Percentiles rank a stretch among this genome's conserved stretches.
phyloP scores from a whole-genome alignment of 495 filamentous ascomycete genomes.

The Penicillium dipodomyicola region DNA sequence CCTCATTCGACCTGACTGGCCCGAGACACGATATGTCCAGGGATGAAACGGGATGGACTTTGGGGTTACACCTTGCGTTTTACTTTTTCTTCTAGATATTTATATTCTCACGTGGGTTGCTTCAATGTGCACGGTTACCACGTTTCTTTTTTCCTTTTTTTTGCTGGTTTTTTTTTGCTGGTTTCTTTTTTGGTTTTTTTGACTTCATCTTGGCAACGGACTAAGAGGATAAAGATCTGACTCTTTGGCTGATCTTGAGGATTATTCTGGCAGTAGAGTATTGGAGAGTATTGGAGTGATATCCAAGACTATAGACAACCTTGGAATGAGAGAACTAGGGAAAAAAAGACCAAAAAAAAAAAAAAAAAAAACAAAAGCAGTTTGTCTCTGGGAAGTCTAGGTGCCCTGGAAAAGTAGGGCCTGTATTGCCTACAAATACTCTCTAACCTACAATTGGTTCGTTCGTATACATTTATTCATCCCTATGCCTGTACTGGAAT shows the following conservation, averaged over 20 bases:
- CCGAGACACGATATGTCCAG: slow-evolving; percentile 20
- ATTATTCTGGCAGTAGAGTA: not conserved
- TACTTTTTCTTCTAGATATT: slow-evolving; percentile 8
- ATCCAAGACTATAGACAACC: not conserved
- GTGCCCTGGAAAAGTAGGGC: not conserved
- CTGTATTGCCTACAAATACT: slow-evolving; percentile 18
- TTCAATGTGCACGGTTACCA: slow-evolving; percentile 12
- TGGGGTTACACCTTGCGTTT: slow-evolving; percentile 21
- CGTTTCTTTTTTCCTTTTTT: slow-evolving; percentile 14
- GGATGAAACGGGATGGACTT: slow-evolving; percentile 20
- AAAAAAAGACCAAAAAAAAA: too few species aligned
- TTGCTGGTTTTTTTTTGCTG: too few species aligned
- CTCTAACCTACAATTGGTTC: slow-evolving; percentile 14
- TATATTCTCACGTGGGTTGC: slow-evolving; percentile 20
- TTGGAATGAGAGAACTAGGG: not conserved
- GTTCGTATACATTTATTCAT: slow-evolving; percentile 16
- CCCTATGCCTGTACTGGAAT: slow-evolving; percentile 19
- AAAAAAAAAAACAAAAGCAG: not conserved
- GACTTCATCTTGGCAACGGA: slow-evolving; percentile 24
- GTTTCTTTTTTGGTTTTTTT: not conserved
- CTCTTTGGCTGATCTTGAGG: slow-evolving; percentile 12
- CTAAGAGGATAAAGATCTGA: slow-evolving; percentile 37
- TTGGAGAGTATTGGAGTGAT: not conserved
- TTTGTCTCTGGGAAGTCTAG: not conserved
- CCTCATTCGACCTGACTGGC: slow-evolving; percentile 20